phyloP scores from a whole-genome alignment of 2,329 filamentous ascomycete genomes.

The Amesomyces nigricolor region DNA sequence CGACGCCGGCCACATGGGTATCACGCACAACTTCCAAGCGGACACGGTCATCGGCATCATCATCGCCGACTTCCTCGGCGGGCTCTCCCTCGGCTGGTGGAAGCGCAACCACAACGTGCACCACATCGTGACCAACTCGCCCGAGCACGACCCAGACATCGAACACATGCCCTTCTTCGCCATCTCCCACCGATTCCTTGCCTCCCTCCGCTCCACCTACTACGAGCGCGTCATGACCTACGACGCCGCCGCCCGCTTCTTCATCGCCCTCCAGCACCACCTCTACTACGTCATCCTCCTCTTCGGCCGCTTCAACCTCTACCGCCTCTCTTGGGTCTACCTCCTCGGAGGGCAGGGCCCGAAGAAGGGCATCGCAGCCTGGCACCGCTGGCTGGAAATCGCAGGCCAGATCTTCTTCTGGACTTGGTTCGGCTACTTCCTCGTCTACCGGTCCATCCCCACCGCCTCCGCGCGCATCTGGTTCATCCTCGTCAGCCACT shows the following conservation, averaged over 20 bases:
- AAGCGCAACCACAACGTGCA: constrained; percentile 95
- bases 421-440: constrained; percentile 78
- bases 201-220: constrained; percentile 69
- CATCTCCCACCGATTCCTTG: constrained; percentile 74
- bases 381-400: constrained; percentile 78
- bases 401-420: constrained; percentile 75
- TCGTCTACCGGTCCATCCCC: constrained; percentile 69
- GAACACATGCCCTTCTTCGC: constrained; percentile 87
- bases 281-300: constrained; percentile 77
- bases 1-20: constrained; percentile 95
- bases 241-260: constrained; percentile 64
- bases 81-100: constrained; percentile 93
- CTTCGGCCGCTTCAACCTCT: constrained; percentile 83
- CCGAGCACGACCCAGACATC: constrained; percentile 94
- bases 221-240: constrained; percentile 77
- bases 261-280: constrained; percentile 71
- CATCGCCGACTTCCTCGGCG: constrained; percentile 83
- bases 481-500: constrained; percentile 75
- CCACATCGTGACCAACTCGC: constrained; percentile 90
- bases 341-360: constrained; percentile 65
- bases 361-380: constrained; percentile 70
- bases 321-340: constrained; percentile 73
- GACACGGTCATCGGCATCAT: constrained; percentile 86
- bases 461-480: constrained; percentile 61
- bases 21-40: constrained; percentile 80